phyloP scores from a whole-genome alignment of 345 rosid genomes.

The Brassica juncea region DNA sequence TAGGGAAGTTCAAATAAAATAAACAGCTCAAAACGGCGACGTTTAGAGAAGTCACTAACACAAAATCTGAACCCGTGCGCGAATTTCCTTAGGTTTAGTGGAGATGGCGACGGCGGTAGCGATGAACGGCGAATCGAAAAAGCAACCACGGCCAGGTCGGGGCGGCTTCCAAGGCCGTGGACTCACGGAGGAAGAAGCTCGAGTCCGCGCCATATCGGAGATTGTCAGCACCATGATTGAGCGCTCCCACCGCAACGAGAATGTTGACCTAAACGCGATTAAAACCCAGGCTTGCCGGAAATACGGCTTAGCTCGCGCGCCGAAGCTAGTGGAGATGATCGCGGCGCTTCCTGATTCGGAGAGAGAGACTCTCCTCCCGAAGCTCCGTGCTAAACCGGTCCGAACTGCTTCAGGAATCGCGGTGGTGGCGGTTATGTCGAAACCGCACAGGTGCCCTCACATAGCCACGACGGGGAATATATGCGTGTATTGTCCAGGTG shows the following conservation, averaged over 20 bases:
- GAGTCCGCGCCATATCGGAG: slow-evolving; percentile 91
- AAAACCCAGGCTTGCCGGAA: slow-evolving; percentile 93
- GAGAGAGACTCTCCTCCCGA: slow-evolving; percentile 86
- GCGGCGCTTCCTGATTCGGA: slow-evolving; percentile 95
- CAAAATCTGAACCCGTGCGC: not conserved
- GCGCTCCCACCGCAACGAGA: slow-evolving; percentile 88
- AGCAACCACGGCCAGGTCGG: slow-evolving; percentile 79
- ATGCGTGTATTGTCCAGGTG: slow-evolving; percentile 96
- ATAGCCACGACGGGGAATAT: slow-evolving; percentile 97
- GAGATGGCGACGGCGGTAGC: slow-evolving; percentile 52
- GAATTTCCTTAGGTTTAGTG: not conserved
- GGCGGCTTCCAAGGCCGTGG: slow-evolving; percentile 89
- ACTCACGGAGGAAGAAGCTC: slow-evolving; percentile 88
- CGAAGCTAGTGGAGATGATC: slow-evolving; percentile 97
- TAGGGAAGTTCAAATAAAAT: not conserved
- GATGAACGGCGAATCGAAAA: slow-evolving; percentile 51
- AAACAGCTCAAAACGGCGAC: not conserved
- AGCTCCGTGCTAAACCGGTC: slow-evolving; percentile 95
- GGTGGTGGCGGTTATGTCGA: slow-evolving; percentile 97
- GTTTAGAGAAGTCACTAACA: not conserved
- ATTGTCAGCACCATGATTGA: slow-evolving; percentile 91
- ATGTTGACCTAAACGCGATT: slow-evolving; percentile 87
- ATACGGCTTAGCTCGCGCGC: slow-evolving; percentile 91
- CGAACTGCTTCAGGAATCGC: slow-evolving; percentile 98
- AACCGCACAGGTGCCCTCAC: slow-evolving; percentile 97